Percentiles rank a stretch among this genome's conserved stretches.
These are phyloP conservation scores for Pleurotus sapidus DNA, from an alignment of 768 basidiomycete genomes.

Conservation along the genomic window DNA sequence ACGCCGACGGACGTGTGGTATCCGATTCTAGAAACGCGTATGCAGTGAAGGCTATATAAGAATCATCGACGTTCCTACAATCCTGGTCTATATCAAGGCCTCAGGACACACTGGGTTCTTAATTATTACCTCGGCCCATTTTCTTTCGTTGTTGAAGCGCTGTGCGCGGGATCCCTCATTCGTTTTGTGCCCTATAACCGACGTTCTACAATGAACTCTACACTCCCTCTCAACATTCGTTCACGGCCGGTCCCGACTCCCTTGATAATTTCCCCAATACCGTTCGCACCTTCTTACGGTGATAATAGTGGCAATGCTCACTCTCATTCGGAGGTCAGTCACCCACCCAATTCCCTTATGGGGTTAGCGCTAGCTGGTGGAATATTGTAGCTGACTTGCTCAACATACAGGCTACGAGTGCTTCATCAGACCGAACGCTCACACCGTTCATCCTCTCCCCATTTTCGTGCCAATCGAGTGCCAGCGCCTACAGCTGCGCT, in stretches of 20 bases:
- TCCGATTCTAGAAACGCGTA: background rate
- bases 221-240: constrained; percentile 5
- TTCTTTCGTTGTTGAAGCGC: constrained; percentile 1
- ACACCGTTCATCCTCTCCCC: constrained; percentile 3
- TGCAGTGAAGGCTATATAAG: background rate
- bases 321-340: background rate
- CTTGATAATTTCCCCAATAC: background rate
- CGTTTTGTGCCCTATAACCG: background rate
- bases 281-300: background rate
- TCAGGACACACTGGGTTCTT: background rate
- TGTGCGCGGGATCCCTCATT: background rate
- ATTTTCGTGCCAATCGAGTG: background rate
- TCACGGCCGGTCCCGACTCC: constrained; percentile 6
- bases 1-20: background rate
- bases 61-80: background rate
- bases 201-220: background rate
- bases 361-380: background rate
- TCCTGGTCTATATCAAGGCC: background rate
- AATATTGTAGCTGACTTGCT: background rate
- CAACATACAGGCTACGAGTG: background rate
- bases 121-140: background rate
- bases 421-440: background rate
- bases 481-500: constrained; percentile 3
- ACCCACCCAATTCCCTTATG: background rate
- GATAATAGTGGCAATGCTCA: background rate